These are phyloP conservation scores for Penicillium argentinense DNA, from an alignment of 495 filamentous ascomycete species.

Conservation along the genomic window DNA sequence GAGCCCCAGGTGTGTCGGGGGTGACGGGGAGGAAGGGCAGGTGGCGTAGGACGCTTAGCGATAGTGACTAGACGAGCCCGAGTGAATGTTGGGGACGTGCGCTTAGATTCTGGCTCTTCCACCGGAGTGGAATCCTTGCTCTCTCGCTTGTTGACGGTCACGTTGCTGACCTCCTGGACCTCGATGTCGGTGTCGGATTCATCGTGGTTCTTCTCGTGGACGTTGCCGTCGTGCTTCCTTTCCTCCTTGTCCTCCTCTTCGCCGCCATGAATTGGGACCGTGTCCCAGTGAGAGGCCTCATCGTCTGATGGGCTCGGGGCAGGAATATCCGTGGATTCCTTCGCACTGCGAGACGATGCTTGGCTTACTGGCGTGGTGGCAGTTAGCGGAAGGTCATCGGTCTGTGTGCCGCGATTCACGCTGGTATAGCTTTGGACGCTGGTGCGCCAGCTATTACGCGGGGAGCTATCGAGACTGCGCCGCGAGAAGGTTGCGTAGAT, in stretches of 20 bases:
- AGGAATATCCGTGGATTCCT: conserved; percentile 42
- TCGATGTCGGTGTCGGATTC: conserved; percentile 38
- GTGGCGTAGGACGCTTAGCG: conserved; percentile 67
- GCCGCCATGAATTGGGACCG: conserved; percentile 34
- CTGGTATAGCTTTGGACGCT: conserved; percentile 68
- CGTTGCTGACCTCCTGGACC: conserved; percentile 44
- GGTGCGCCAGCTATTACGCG: conserved; percentile 60
- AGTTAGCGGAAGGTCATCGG: conserved; percentile 54
- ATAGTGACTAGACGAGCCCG: conserved; percentile 70
- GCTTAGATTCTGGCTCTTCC: conserved; percentile 36
- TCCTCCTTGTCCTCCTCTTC: conserved; percentile 5
- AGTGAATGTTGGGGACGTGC: conserved; percentile 51
- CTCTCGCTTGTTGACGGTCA: conserved; percentile 47
- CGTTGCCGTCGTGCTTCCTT: background rate
- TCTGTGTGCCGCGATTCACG: conserved; percentile 59
- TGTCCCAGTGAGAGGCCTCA: conserved; percentile 31
- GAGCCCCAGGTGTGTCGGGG: conserved; percentile 46
- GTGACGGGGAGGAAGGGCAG: conserved; percentile 62
- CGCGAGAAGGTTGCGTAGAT: conserved; percentile 67
- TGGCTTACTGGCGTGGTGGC: conserved; percentile 39
- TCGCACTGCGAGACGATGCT: conserved; percentile 46
- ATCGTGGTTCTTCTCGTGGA: conserved; percentile 10
- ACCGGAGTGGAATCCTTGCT: conserved; percentile 52
- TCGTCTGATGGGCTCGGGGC: conserved; percentile 25
- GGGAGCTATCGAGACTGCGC: conserved; percentile 63